Conservation (phyloP, 331 rosid species). For the Prunus yedoensis region DNA sequence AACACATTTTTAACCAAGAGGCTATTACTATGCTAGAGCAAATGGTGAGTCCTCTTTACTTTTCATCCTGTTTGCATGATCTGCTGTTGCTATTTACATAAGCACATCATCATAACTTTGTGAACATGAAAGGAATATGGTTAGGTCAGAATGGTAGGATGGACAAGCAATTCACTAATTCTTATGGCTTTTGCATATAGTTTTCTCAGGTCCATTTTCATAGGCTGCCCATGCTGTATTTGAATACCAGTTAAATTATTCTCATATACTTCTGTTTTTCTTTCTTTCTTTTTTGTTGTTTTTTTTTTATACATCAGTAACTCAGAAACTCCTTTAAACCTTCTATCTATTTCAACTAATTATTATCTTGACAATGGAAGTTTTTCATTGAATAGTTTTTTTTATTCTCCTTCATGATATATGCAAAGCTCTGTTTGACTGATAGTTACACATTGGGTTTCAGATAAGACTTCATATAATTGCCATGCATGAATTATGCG, state of each 20-base stretch:
- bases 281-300: neutral
- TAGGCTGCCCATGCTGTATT: neutral
- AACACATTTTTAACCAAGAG: constrained; percentile 83
- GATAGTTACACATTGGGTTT: constrained; percentile 28
- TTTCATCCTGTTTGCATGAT: neutral
- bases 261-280: neutral
- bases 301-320: neutral
- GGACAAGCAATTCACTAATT: neutral
- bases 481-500: constrained; percentile 97
- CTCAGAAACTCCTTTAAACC: neutral
- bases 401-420: neutral
- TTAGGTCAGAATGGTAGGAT: neutral
- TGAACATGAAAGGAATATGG: neutral
- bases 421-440: constrained; percentile 20
- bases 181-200: neutral
- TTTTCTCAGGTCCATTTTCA: neutral
- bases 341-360: neutral
- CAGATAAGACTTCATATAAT: constrained; percentile 95
- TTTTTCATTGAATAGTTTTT: neutral
- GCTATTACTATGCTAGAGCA: constrained; percentile 92
- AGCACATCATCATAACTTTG: neutral
- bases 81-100: neutral
- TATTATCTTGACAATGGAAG: neutral
- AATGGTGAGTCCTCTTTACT: constrained; percentile 59
- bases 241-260: neutral